Conservation (phyloP, 768 basidiomycete genomes). For the Lyophyllum shimeji region DNA sequence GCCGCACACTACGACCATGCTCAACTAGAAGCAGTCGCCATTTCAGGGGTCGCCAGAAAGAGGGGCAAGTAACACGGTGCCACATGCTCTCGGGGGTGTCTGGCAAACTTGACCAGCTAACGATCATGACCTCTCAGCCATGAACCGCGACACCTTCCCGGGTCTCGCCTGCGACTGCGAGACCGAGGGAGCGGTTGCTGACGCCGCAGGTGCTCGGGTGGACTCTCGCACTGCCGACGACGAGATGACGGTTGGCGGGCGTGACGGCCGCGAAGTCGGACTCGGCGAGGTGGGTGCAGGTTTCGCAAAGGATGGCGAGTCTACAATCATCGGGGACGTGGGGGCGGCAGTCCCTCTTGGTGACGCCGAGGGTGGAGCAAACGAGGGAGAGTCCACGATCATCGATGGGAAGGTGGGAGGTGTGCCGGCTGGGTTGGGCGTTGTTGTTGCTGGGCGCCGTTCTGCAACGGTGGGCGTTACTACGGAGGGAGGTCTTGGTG, state of each 20-base stretch:
- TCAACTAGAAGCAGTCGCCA: too few relatives aligned
- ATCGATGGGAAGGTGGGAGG: slow-evolving; percentile 25
- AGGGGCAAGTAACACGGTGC: too few relatives aligned
- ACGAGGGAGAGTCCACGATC: slow-evolving; percentile 40
- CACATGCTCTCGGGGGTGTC: too few relatives aligned
- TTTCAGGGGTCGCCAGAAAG: too few relatives aligned
- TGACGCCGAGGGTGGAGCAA: slow-evolving; percentile 24
- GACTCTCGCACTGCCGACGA: slow-evolving; percentile 13
- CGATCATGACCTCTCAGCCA: slow-evolving; percentile 25
- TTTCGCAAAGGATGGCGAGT: slow-evolving; percentile 19
- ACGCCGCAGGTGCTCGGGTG: not conserved
- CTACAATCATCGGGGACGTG: slow-evolving; percentile 13
- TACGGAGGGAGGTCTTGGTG: slow-evolving; percentile 28
- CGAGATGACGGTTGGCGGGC: slow-evolving; percentile 9
- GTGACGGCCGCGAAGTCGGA: slow-evolving; percentile 3
- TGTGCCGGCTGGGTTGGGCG: slow-evolving; percentile 1
- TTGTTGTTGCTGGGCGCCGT: slow-evolving; percentile 1
- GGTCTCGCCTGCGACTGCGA: not conserved
- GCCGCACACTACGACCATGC: too few relatives aligned
- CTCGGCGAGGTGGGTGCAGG: not conserved
- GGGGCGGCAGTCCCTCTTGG: not conserved
- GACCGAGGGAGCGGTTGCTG: not conserved
- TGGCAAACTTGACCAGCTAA: not conserved
- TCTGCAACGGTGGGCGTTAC: slow-evolving; percentile 7
- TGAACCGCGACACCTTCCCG: slow-evolving; percentile 31